Evolutionary conservation across 2,329 filamentous ascomycete species (phyloP), one percentile per base, ranked within the genome.

Genomic region (Clonostachys chloroleuca): DNA sequence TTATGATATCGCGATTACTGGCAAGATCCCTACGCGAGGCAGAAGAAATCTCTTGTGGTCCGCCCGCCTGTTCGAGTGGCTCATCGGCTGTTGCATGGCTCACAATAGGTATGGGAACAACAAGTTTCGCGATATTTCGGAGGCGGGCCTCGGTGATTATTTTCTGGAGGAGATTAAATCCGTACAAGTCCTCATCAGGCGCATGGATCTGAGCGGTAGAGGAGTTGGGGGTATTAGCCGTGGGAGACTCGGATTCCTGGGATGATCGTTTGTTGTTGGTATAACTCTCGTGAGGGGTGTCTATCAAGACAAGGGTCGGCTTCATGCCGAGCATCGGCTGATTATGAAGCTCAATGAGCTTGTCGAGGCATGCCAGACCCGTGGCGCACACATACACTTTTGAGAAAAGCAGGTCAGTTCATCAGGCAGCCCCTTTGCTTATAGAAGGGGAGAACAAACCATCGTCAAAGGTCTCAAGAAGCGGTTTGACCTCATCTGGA

Each of bases 91-190:
- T 56, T 13, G 69, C 63, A 18, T 66, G 68, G 49, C 64, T 70
- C 52, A 83, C 71, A 46, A 83, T 59, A 17, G 79, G 74, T 30
- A 83, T 73, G 4, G 78, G 75, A 13, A 83, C 72, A 18, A 83
- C 70, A 6, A 82, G 68, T 55, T 76, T 81, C 14, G 78, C 74
- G 43, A 80, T 66, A 54, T 73, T 79, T 48, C 78, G 72, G 36
- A 81, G 59, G 50, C 80, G 77, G 5, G 77, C 75, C 54, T 83
- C 80, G 18, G 78, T 79, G 33, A 80, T 73, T 40, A 83, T 74
- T 48, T 76, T 74, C 51, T 80, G 76, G 45, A 83, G 58, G 42
- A 83, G 61, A 46, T 67, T 67, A 43, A 83, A 58, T 10, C 80
- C 80, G 54, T 83, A 83, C 2, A 79, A 59, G 40, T 80, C 75